phyloP scores from a whole-genome alignment of 179 eudicot genomes.

The Actinidia chinensis region DNA sequence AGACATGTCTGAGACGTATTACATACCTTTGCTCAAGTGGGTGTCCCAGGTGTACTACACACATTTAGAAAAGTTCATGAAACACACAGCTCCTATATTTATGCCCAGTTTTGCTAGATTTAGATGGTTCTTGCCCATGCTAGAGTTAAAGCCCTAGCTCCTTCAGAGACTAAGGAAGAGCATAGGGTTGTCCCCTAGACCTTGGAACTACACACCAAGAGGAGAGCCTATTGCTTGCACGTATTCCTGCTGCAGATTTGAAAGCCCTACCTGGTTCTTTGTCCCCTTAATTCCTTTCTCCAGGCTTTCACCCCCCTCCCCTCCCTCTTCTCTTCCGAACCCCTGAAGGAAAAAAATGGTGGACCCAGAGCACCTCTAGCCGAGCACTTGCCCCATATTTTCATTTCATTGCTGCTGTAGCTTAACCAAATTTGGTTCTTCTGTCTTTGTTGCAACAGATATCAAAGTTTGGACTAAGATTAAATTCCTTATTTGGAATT shows the following conservation, averaged over 20 bases:
- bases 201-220: background rate
- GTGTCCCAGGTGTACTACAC: background rate
- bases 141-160: background rate
- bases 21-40: background rate
- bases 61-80: background rate
- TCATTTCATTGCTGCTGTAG: background rate
- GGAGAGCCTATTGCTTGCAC: background rate
- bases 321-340: background rate
- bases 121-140: background rate
- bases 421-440: background rate
- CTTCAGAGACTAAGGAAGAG: background rate
- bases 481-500: background rate
- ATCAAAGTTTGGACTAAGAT: background rate
- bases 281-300: background rate
- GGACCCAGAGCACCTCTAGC: background rate
- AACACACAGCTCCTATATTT: background rate
- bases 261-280: conserved; percentile 12
- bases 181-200: conserved; percentile 11
- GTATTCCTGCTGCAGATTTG: conserved; percentile 7
- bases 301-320: background rate
- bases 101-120: background rate
- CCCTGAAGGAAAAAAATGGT: too few relatives aligned
- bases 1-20: background rate
- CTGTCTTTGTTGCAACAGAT: background rate
- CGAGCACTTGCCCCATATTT: background rate